phyloP scores from a whole-genome alignment of 2,329 filamentous ascomycete species.

The Xylariaceae sp. region DNA sequence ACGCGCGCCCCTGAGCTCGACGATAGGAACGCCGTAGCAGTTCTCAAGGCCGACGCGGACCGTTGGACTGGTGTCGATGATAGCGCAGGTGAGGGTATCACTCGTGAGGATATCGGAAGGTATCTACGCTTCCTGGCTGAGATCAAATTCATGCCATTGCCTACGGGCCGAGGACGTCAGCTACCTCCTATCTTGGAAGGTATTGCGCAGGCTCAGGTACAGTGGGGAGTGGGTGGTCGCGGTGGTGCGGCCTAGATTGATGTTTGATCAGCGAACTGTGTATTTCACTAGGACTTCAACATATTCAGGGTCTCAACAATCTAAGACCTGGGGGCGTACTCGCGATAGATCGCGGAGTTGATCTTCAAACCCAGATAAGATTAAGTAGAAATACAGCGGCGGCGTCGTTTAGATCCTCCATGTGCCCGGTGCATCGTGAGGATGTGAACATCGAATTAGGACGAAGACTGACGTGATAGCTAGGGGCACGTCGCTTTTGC shows the following conservation, averaged over 20 bases:
- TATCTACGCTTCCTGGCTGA: slow-evolving; percentile 51
- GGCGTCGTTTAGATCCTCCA: no score
- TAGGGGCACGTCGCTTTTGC: no score
- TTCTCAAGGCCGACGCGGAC: slow-evolving; percentile 57
- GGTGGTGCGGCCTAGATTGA: slow-evolving; percentile 13
- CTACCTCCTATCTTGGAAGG: slow-evolving; percentile 30
- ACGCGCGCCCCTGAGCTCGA: slow-evolving; percentile 70
- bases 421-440: no score
- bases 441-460: no score
- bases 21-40: slow-evolving; percentile 59
- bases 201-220: slow-evolving; percentile 21
- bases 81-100: slow-evolving; percentile 50
- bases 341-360: no score
- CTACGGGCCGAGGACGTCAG: slow-evolving; percentile 27
- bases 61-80: slow-evolving; percentile 54
- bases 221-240: slow-evolving; percentile 27
- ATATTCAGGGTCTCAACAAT: no score
- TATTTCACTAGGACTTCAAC: no score
- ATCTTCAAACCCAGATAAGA: no score
- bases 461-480: no score
- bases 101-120: slow-evolving; percentile 55
- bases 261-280: no score
- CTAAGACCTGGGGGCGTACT: no score
- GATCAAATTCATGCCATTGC: neutral
- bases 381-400: no score